Percentiles rank a stretch among this genome's conserved stretches.
phyloP scores from a whole-genome alignment of 208 protist genomes.

The Crithidia acanthocephali region DNA sequence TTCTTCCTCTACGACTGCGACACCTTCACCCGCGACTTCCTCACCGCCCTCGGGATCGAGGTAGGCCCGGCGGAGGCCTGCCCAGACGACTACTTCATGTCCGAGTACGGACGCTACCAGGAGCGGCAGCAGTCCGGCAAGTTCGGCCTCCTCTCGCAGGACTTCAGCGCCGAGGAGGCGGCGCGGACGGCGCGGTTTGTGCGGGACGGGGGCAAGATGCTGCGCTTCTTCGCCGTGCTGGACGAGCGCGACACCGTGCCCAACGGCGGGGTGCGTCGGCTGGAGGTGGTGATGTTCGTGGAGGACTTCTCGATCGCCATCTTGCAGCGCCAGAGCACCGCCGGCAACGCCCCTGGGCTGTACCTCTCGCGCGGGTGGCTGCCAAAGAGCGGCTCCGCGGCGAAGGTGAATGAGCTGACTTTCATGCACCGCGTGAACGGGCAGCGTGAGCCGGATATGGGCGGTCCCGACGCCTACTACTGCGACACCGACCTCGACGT shows the following conservation, averaged over 20 bases:
- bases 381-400: slow-evolving; percentile 75
- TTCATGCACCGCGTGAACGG: slow-evolving; percentile 87
- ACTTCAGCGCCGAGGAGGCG: slow-evolving; percentile 67
- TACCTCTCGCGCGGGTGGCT: slow-evolving; percentile 89
- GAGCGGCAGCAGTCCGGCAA: slow-evolving; percentile 57
- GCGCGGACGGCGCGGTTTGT: slow-evolving; percentile 89
- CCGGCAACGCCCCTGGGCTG: slow-evolving; percentile 89
- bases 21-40: slow-evolving; percentile 92
- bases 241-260: slow-evolving; percentile 62
- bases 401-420: slow-evolving; percentile 80
- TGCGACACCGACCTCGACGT: slow-evolving; percentile 84
- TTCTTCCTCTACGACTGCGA: slow-evolving; percentile 96
- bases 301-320: slow-evolving; percentile 96
- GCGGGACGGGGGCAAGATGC: slow-evolving; percentile 93
- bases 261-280: slow-evolving; percentile 79
- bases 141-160: slow-evolving; percentile 69
- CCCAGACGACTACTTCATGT: slow-evolving; percentile 81
- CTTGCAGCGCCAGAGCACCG: slow-evolving; percentile 86
- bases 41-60: slow-evolving; percentile 77
- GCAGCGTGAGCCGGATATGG: slow-evolving; percentile 75
- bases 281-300: slow-evolving; percentile 95
- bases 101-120: slow-evolving; percentile 54
- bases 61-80: slow-evolving; percentile 53
- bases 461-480: slow-evolving; percentile 76
- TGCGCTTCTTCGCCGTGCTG: slow-evolving; percentile 95